These are phyloP conservation scores for Eimeria falciformis DNA, from an alignment of 169 alveolate species.

Conservation along the genomic window DNA sequence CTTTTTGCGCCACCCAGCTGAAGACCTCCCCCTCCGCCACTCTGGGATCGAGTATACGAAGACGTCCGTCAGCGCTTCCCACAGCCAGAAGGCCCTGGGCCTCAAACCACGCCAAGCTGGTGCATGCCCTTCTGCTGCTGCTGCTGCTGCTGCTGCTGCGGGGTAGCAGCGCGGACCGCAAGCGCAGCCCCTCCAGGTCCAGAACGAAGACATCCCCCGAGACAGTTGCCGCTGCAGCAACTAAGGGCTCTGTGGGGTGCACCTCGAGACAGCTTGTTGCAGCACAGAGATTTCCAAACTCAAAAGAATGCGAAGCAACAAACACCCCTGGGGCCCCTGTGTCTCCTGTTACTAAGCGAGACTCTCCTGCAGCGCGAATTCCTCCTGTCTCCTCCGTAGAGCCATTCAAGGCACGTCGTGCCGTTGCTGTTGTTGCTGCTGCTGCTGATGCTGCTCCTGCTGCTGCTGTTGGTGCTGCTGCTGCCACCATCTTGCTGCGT, in stretches of 20 bases:
- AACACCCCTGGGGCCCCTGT: neutral
- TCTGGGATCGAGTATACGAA: slow-evolving; percentile 36
- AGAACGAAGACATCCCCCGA: neutral
- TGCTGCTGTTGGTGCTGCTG: slow-evolving; percentile 11
- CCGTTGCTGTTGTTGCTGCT: slow-evolving; percentile 16
- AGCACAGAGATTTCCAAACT: neutral
- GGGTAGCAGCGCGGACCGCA: neutral
- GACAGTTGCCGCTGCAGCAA: slow-evolving; percentile 20
- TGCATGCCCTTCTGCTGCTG: neutral
- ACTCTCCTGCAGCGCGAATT: neutral
- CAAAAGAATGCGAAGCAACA: slow-evolving; percentile 16
- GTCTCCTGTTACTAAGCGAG: slow-evolving; percentile 7
- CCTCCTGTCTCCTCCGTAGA: slow-evolving; percentile 14
- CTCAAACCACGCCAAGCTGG: slow-evolving; percentile 26
- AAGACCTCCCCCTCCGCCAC: neutral
- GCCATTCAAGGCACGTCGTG: neutral
- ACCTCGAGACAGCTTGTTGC: neutral
- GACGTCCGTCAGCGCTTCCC: neutral
- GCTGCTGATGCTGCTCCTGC: neutral
- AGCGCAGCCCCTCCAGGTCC: neutral
- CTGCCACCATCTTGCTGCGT: slow-evolving; percentile 12
- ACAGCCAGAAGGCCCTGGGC: slow-evolving; percentile 4
- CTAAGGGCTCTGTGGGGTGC: slow-evolving; percentile 6
- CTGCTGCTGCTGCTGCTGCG: neutral
- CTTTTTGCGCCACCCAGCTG: slow-evolving; percentile 57